These are phyloP conservation scores for Lepidopterella palustris DNA, from an alignment of 495 filamentous ascomycete genomes.

Conservation along the genomic window DNA sequence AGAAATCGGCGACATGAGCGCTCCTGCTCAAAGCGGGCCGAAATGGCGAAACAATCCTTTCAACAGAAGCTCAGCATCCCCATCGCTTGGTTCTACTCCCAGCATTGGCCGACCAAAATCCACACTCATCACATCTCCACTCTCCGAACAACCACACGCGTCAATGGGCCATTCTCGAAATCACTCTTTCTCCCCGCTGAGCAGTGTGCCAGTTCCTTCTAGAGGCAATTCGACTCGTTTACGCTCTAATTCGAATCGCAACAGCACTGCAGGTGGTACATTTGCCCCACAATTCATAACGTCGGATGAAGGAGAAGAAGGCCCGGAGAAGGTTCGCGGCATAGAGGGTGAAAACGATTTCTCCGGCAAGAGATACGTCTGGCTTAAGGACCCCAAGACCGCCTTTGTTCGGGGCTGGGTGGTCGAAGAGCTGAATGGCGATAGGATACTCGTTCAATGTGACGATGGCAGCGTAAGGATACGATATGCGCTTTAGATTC, in stretches of 20 bases:
- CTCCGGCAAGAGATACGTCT: constrained; percentile 97
- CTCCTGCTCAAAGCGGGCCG: constrained; percentile 38
- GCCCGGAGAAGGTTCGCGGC: constrained; percentile 60
- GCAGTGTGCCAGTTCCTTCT: constrained; percentile 27
- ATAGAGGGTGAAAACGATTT: constrained; percentile 97
- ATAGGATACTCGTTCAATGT: constrained; percentile 73
- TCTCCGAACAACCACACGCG: constrained; percentile 32
- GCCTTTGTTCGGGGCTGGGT: constrained; percentile 93
- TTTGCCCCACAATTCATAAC: constrained; percentile 97
- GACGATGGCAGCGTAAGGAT: constrained; percentile 80
- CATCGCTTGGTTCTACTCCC: constrained; percentile 53
- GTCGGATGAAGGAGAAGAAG: constrained; percentile 61
- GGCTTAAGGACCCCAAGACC: constrained; percentile 77
- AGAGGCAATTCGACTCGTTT: constrained; percentile 40
- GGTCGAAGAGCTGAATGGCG: constrained; percentile 66
- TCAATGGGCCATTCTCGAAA: constrained; percentile 50
- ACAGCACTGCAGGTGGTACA: constrained; percentile 55
- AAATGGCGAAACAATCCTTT: constrained; percentile 73
- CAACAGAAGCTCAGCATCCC: constrained; percentile 52
- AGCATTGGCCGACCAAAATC: constrained; percentile 63
- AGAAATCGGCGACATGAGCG: constrained; percentile 31
- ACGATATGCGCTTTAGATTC: not conserved
- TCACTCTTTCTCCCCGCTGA: constrained; percentile 50
- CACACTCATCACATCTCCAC: constrained; percentile 55
- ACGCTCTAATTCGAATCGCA: constrained; percentile 57